Percentiles rank a stretch among this genome's conserved stretches.
These are phyloP conservation scores for Leccinum boreale DNA, from an alignment of 768 basidiomycete genomes.

Conservation along the genomic window DNA sequence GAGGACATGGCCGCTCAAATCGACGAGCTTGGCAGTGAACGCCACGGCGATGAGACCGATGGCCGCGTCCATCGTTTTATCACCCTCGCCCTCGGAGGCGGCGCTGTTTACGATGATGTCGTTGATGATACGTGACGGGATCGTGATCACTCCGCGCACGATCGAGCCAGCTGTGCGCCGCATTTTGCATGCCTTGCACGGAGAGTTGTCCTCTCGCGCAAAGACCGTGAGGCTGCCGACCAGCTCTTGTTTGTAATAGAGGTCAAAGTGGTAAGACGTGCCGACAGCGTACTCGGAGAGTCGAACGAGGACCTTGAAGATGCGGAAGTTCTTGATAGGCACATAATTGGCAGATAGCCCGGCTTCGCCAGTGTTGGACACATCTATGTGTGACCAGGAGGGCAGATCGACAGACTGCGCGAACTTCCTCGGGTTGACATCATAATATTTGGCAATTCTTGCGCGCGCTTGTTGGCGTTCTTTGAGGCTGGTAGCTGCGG, in stretches of 20 bases:
- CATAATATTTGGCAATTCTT: conserved; percentile 23
- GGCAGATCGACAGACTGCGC: conserved; percentile 1
- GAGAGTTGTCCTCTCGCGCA: conserved; percentile 18
- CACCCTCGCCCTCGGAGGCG: background rate
- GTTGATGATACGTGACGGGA: conserved; percentile 20
- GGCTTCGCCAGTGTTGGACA: conserved; percentile 4
- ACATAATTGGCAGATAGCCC: conserved; percentile 14
- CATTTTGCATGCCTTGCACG: conserved; percentile 24
- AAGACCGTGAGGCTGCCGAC: conserved; percentile 26
- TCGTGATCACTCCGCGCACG: conserved; percentile 25
- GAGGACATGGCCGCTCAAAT: conserved; percentile 11
- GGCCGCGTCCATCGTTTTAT: conserved; percentile 12
- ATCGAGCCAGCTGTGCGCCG: conserved; percentile 17
- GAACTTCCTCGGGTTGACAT: conserved; percentile 18
- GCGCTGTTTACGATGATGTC: conserved; percentile 17
- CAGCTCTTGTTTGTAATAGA: conserved; percentile 15
- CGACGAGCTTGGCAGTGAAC: conserved; percentile 16
- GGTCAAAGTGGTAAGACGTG: conserved; percentile 23
- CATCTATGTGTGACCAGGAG: conserved; percentile 16
- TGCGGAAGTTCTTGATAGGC: conserved; percentile 22
- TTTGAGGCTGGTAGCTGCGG: conserved; percentile 4
- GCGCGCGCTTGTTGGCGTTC: conserved; percentile 21
- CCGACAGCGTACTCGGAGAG: conserved; percentile 26
- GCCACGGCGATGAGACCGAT: conserved; percentile 12
- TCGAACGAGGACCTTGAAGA: conserved; percentile 24